These are phyloP conservation scores for Cicer yamashitae DNA, from an alignment of 306 rosid species.

Conservation along the genomic window DNA sequence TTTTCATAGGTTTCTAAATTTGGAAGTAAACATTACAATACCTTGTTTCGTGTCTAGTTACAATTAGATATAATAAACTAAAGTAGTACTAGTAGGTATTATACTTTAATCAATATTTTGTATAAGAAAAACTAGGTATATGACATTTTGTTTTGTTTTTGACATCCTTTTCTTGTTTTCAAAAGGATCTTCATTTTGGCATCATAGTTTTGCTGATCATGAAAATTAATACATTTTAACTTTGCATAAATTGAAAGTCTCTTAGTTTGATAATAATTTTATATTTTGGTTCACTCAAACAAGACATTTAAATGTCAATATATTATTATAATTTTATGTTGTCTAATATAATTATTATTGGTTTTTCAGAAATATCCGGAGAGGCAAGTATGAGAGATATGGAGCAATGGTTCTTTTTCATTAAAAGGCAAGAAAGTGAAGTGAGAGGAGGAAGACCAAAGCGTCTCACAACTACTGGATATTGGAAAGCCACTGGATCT, in stretches of 20 bases:
- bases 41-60: neutral
- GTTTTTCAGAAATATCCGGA: constrained; percentile 68
- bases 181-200: neutral
- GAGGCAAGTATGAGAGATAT: constrained; percentile 61
- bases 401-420: constrained; percentile 91
- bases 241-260: no score
- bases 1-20: neutral
- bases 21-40: neutral
- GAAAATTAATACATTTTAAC: no score
- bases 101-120: neutral
- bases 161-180: neutral
- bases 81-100: no score
- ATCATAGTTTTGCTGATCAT: neutral
- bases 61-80: neutral
- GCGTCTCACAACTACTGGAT: constrained; percentile 72
- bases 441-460: constrained; percentile 88
- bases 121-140: neutral
- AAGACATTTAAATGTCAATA: no score
- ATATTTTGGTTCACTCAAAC: no score
- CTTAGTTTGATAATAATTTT: no score
- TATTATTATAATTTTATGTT: no score
- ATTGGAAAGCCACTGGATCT: constrained; percentile 95
- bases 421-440: constrained; percentile 82
- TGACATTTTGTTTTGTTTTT: no score
- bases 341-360: neutral